Base-by-base conservation (phyloP, 2,329 filamentous ascomycete genomes). In the Alternaria arbusti region DNA sequence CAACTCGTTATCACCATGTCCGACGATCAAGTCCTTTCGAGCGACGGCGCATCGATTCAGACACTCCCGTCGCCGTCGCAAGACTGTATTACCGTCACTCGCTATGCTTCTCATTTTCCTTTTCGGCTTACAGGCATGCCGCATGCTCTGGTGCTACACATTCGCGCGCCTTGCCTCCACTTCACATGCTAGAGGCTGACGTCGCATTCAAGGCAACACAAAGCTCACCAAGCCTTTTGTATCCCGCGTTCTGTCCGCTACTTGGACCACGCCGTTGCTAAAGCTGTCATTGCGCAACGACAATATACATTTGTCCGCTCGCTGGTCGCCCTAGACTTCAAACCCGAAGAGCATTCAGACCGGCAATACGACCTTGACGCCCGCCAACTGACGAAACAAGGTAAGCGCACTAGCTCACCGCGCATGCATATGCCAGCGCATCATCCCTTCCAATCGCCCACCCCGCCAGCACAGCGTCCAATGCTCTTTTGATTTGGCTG, bases 371-470 rank as follows among this genome's bases (percentile, higher is more conserved):
- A 40, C 36, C 36, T 40, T 40, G 36, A 40, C 36, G 36, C 36
- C 36, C 36, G 36, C 36, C 36, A 40, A 40, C 36, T 40, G 36
- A 40, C 36, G 36, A 40, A 40, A 40, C 74, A 70, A 74, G 78
- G 77, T 79, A 79, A 79, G 77, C 76, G 70, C 36, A 40, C 36
- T 40, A 40, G 36, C 67, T 67, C 66, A 63, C 68, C 79, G 80
- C 80, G 79, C 79, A 80, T 78, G 74, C 72, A 77, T 74, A 75
- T 78, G 78, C 77, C 79, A 81, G 65, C 80, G 74, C 79, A 81
- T 81, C 79, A 77, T 74, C 75, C 45, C 45, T 49, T 78, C 78
- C 78, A 79, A 81, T 80, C 74, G 76, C 67, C 74, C 74, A 67
- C 73, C 45, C 72, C 71, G 75, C 75, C 77, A 79, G 70, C 79